Evolutionary conservation across 768 basidiomycete species (phyloP).

Genomic region (Mycena filopes): DNA sequence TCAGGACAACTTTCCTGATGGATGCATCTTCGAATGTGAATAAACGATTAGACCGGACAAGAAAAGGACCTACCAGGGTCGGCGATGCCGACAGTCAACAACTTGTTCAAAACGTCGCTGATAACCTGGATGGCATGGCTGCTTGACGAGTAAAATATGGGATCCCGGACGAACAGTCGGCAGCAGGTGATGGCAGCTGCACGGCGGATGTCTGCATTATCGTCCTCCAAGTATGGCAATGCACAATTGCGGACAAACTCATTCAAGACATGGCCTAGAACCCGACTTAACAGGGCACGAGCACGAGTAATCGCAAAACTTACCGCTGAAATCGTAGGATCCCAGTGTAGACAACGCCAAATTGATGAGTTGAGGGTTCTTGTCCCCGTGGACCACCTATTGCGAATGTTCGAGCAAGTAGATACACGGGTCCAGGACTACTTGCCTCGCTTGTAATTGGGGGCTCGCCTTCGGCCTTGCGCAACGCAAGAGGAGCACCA

Average conservation of each 20-base stretch:
- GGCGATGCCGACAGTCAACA: conserved; percentile 93
- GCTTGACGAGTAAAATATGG: conserved; percentile 95
- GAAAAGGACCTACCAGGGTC: conserved; percentile 96
- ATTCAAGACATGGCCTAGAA: conserved; percentile 87
- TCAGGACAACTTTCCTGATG: conserved; percentile 89
- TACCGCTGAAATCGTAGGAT: conserved; percentile 94
- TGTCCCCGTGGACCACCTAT: conserved; percentile 61
- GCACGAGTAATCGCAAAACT: conserved; percentile 21
- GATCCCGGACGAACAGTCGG: conserved; percentile 90
- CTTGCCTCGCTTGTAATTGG: conserved; percentile 59
- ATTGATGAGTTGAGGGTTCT: conserved; percentile 75
- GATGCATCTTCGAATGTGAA: conserved; percentile 25
- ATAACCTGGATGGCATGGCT: conserved; percentile 97
- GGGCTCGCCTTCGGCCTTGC: conserved; percentile 61
- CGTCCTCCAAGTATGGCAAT: conserved; percentile 93
- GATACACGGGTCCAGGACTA: neutral
- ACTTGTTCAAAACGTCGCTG: conserved; percentile 96
- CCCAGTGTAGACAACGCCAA: conserved; percentile 90
- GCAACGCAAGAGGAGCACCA: conserved; percentile 79
- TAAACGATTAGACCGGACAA: conserved; percentile 2
- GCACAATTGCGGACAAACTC: conserved; percentile 95
- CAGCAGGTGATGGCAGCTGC: conserved; percentile 95
- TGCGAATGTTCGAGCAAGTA: conserved; percentile 5
- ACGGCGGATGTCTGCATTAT: conserved; percentile 85
- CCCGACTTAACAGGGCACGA: neutral